Evolutionary conservation across 495 filamentous ascomycete genomes (phyloP), one percentile per base, ranked within the genome.

Genomic region (Aspergillus funiculosus): DNA sequence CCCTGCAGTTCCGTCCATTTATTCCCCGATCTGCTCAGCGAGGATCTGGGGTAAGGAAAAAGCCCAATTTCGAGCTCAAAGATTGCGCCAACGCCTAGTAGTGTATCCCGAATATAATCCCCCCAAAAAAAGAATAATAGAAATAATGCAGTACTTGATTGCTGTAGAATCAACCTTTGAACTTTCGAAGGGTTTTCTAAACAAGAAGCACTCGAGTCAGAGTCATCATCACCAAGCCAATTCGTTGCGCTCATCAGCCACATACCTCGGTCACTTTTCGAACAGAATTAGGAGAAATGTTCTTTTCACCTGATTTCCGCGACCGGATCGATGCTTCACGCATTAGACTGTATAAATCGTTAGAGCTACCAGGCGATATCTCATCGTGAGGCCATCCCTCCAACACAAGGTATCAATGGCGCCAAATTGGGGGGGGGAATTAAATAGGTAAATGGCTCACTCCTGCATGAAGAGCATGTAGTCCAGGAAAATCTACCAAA

Each of bases 401-500:
- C 31, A 11, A 21, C 5, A 19, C n/a, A 7, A 27, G 19, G 3
- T 4, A 14, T 20, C 3, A 15, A 36, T 17, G 6, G 28, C 21
- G 13, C 19, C 19, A 31, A 30, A 20, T 6, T 22, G 5, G 11
- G 2, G 18, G 29, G 27, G 14, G 4, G 8, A 4, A 15, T 6
- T 2, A 44, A 26, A 5, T 14, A 27, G 21, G 13, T 10, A 11
- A 6, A 30, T 1, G 13, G 48, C 77, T 50, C 67, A 92, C 89
- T 84, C 83, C 75, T 94, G 83, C 69, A 95, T 79, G 56, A 95
- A 95, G 6, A 94, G 74, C 58, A 85, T 82, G 58, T 95, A 95
- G 57, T 95, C 86, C 25, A 95, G 73, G 58, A 89, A 94, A 17
- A 92, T 83, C 87, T 92, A 50, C 18, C 32, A 9, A 31, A 44